Base-by-base conservation (phyloP, 2,329 filamentous ascomycete species). In the Ophiostoma populinum region DNA sequence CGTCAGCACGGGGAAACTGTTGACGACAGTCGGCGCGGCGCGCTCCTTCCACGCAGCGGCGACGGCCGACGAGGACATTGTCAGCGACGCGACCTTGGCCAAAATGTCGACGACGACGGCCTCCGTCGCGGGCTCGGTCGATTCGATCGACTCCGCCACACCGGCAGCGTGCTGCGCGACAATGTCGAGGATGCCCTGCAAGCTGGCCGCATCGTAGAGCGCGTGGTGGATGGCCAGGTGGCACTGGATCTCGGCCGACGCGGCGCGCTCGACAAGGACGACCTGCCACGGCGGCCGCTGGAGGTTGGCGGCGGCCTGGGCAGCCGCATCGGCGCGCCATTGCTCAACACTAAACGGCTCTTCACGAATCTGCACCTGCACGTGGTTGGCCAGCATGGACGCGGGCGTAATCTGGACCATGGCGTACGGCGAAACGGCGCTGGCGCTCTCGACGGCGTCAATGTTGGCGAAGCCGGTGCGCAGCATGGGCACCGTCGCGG, bases 201-300 rank as follows among this genome's bases (percentile, higher is more conserved):
- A 56, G 7, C 82, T 85, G 26, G 71, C 63, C 0, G 83, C 86
- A 56, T 94, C 86, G 44, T 92, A 94, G 0, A 94, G 58, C 1
- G 80, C 80, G 55, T 94, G 86, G 42, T 92, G 78, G 3, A 83
- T 62, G 2, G 59, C 50, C 4, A 73, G 42, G 31, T 65, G 56
- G 24, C 40, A 45, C 3, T 25, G 17, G 8, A 32, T 13, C 7
- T 6, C 10, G 2, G 6, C 6, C 1, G 15, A 53, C 67, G 61
- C 3, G 32, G 45, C 1, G 35, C 41, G 29, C 3, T 58, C 43
- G 0, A 63, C 48, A 2, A 83, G 32, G 0, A 57, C 55, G 15
- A 81, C 51, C 10, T 57, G 56, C 82, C 82, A 92, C 1, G 71
- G 68, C 0, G 73, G 72, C 1, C 50, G 42, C 27, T 71, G 57